phyloP scores from a whole-genome alignment of 495 filamentous ascomycete genomes.

The Xanthoparmelia taractica region DNA sequence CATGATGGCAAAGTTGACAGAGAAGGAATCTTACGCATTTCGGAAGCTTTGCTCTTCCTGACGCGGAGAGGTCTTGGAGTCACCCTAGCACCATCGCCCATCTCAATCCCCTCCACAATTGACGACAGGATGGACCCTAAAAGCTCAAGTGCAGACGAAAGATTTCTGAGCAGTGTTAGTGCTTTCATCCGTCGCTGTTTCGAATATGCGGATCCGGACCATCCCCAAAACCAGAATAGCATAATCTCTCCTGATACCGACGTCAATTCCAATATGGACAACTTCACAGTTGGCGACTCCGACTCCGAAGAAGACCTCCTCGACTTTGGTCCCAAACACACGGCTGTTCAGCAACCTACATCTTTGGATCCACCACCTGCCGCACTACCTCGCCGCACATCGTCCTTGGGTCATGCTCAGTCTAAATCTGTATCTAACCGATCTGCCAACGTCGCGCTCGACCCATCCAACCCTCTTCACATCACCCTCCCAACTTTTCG shows the following conservation, averaged over 20 bases:
- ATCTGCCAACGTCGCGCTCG: constrained; percentile 76
- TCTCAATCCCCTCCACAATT: constrained; percentile 21
- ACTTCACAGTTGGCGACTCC: constrained; percentile 76
- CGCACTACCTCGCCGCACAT: constrained; percentile 20
- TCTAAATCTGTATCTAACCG: constrained; percentile 23
- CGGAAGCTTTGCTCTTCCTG: constrained; percentile 87
- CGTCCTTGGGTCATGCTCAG: constrained; percentile 20
- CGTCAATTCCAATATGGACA: constrained; percentile 42
- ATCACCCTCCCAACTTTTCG: constrained; percentile 97
- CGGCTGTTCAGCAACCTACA: constrained; percentile 18
- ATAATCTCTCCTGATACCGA: constrained; percentile 19
- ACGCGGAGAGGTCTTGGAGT: constrained; percentile 79
- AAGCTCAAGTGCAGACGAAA: constrained; percentile 55
- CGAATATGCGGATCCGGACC: constrained; percentile 94
- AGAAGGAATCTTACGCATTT: constrained; percentile 91
- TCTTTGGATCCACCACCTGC: constrained; percentile 9
- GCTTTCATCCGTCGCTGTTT: constrained; percentile 95
- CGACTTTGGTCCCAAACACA: constrained; percentile 39
- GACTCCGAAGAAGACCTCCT: constrained; percentile 65
- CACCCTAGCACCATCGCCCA: constrained; percentile 46
- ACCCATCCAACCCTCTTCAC: constrained; percentile 84
- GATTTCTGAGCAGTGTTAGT: constrained; percentile 83
- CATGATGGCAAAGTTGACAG: constrained; percentile 90
- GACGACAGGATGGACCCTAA: constrained; percentile 32
- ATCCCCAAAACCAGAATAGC: constrained; percentile 49